phyloP scores from a whole-genome alignment of 169 alveolate species.

The Plasmodium chabaudi region DNA sequence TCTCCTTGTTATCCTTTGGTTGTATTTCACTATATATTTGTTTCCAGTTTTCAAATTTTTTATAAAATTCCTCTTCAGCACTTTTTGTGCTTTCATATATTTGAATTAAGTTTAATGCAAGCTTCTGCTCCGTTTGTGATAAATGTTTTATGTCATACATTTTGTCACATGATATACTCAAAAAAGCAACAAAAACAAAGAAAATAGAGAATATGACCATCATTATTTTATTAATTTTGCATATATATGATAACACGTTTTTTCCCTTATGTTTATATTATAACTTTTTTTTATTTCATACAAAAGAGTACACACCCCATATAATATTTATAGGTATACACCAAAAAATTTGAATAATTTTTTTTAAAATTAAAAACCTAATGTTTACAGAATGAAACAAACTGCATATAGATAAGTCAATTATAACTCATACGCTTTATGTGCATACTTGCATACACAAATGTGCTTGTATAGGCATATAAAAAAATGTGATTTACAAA shows the following conservation, averaged over 20 bases:
- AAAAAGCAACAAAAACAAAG: slow-evolving; percentile 1
- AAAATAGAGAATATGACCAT: neutral
- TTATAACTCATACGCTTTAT: too few species aligned
- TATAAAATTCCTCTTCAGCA: slow-evolving; percentile 30
- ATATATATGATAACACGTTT: neutral
- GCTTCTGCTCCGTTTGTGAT: slow-evolving; percentile 10
- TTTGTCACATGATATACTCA: neutral
- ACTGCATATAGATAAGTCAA: too few species aligned
- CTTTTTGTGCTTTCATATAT: slow-evolving; percentile 19
- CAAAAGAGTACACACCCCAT: too few species aligned
- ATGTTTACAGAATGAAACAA: too few species aligned
- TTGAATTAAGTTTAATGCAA: slow-evolving; percentile 37
- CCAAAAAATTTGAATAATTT: too few species aligned
- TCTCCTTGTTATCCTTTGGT: neutral
- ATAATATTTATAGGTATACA: too few species aligned
- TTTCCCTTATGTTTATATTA: too few species aligned
- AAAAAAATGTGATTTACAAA: too few species aligned
- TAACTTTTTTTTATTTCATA: too few species aligned
- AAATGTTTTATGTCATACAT: slow-evolving; percentile 12
- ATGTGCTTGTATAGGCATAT: too few species aligned
- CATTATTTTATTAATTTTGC: slow-evolving; percentile 8
- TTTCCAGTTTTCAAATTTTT: slow-evolving; percentile 16
- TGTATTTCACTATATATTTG: slow-evolving; percentile 33
- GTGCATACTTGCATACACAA: too few species aligned
- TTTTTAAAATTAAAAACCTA: too few species aligned